These are phyloP conservation scores for Neofusicoccum parvum DNA, from an alignment of 2,329 filamentous ascomycete genomes.

Conservation along the genomic window DNA sequence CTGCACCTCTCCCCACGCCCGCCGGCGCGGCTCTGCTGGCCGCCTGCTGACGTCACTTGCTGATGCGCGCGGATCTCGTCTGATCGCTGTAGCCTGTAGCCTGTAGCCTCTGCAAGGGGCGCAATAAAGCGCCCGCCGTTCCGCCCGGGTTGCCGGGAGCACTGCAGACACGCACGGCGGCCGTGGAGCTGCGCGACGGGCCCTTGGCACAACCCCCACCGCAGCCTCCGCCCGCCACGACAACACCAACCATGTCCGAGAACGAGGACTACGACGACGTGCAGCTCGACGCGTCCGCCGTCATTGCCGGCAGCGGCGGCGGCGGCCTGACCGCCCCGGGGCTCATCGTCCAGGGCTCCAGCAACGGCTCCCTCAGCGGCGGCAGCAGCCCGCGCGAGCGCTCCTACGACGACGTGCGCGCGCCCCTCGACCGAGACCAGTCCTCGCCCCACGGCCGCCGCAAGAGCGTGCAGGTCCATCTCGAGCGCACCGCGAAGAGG, in stretches of 20 bases:
- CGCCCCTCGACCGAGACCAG: not conserved
- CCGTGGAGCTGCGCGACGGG: not conserved
- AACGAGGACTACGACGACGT: slow-evolving; percentile 47
- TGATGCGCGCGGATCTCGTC: not conserved
- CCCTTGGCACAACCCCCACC: not conserved
- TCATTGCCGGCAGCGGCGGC: slow-evolving; percentile 38
- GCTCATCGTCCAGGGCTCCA: slow-evolving; percentile 24
- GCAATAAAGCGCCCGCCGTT: not conserved
- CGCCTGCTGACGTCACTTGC: slow-evolving; percentile 1
- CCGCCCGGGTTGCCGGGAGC: not conserved
- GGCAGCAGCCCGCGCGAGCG: not conserved
- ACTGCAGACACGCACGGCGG: not conserved
- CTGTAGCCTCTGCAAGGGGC: not conserved
- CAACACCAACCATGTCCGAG: slow-evolving; percentile 27
- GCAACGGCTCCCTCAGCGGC: slow-evolving; percentile 23
- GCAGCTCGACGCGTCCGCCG: slow-evolving; percentile 38
- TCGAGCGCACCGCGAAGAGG: slow-evolving; percentile 49
- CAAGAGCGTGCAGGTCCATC: slow-evolving; percentile 49
- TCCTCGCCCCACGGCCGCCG: slow-evolving; percentile 26
- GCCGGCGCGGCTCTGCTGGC: not conserved
- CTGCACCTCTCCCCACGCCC: not conserved
- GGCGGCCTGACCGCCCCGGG: slow-evolving; percentile 30
- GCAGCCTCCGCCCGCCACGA: not conserved
- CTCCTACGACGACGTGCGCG: slow-evolving; percentile 18
- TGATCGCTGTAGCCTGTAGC: not conserved